phyloP scores from a whole-genome alignment of 2,329 filamentous ascomycete species.

The Fusarium domesticum region DNA sequence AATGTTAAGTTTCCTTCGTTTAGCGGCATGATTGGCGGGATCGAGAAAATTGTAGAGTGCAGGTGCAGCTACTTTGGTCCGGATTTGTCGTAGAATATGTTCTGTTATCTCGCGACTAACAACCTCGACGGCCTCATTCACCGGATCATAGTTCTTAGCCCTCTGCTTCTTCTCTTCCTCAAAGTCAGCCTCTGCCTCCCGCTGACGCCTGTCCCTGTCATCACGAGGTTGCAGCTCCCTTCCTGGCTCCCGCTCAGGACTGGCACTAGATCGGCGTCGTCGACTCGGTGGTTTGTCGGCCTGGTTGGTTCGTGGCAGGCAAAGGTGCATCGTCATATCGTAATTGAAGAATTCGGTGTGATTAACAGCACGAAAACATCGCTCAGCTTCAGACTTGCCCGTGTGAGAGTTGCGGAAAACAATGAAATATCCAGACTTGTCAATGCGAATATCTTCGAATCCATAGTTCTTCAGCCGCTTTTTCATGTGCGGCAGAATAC shows the following conservation, averaged over 20 bases:
- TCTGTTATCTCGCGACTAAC: constrained; percentile 78
- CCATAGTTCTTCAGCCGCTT: constrained; percentile 81
- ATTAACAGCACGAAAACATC: constrained; percentile 76
- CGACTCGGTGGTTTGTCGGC: constrained; percentile 24
- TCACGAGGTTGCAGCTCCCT: constrained; percentile 40
- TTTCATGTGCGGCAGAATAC: constrained; percentile 85
- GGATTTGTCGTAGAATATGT: constrained; percentile 85
- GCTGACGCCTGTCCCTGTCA: constrained; percentile 61
- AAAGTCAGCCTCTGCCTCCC: constrained; percentile 75
- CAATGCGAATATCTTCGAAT: constrained; percentile 78
- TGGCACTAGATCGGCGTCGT: constrained; percentile 35
- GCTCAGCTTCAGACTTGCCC: constrained; percentile 76
- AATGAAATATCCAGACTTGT: constrained; percentile 85
- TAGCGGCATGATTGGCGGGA: constrained; percentile 74
- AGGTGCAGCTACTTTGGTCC: constrained; percentile 79
- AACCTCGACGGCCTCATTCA: constrained; percentile 74
- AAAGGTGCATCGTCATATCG: constrained; percentile 83
- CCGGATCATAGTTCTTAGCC: constrained; percentile 87
- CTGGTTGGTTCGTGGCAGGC: constrained; percentile 31
- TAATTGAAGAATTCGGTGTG: constrained; percentile 89
- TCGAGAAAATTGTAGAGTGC: constrained; percentile 78
- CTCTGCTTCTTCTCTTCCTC: constrained; percentile 88
- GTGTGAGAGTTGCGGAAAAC: constrained; percentile 77
- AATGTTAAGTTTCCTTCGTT: constrained; percentile 75
- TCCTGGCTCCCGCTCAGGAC: constrained; percentile 32